These are phyloP conservation scores for Mortierella sp. DNA, from an alignment of 371 early-diverging fungal genomes.

Conservation along the genomic window DNA sequence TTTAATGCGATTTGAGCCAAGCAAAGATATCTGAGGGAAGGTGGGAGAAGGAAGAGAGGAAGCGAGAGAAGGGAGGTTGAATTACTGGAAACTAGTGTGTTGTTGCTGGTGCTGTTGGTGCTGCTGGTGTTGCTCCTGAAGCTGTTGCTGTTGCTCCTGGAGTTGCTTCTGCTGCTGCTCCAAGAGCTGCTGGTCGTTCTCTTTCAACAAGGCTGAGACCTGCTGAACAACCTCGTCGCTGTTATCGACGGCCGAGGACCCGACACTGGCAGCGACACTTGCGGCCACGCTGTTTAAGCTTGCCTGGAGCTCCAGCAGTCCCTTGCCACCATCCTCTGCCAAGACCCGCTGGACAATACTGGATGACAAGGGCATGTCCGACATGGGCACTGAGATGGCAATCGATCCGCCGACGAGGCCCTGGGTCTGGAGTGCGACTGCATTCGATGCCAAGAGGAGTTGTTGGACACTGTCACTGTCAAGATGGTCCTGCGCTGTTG, in stretches of 20 bases:
- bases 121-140: background rate
- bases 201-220: constrained; percentile 42
- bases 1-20: background rate
- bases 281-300: constrained; percentile 19
- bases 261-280: constrained; percentile 7
- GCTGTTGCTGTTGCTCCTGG: constrained; percentile 8
- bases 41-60: background rate
- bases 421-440: constrained; percentile 27
- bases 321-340: constrained; percentile 30
- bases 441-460: constrained; percentile 30
- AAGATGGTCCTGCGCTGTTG: constrained; percentile 18
- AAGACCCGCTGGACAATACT: constrained; percentile 52
- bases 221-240: constrained; percentile 46
- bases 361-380: constrained; percentile 40
- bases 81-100: constrained; percentile 5
- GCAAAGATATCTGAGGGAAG: background rate
- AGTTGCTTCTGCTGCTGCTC: constrained; percentile 20
- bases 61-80: background rate
- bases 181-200: constrained; percentile 37
- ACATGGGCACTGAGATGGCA: constrained; percentile 49
- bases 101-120: background rate
- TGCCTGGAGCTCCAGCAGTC: constrained; percentile 32
- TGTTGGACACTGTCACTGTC: constrained; percentile 30
- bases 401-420: constrained; percentile 26
- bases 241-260: background rate